These are phyloP conservation scores for Globisporangium middletonii DNA, from an alignment of 352 stramenopile genomes.

Conservation along the genomic window DNA sequence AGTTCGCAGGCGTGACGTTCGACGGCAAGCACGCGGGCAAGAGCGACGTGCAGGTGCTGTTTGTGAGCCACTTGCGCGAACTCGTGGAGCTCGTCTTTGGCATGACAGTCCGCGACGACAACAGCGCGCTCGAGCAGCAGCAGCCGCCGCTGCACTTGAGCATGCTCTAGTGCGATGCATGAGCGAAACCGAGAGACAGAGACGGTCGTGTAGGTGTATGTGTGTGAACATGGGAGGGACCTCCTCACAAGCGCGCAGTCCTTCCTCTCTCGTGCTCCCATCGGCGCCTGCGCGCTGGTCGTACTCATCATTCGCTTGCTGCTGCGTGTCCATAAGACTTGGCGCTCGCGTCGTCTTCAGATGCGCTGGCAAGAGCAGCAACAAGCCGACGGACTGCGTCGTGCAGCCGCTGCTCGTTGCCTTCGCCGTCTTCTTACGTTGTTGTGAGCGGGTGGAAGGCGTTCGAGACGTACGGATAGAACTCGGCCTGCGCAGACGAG, in stretches of 20 bases:
- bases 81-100: conserved; percentile 64
- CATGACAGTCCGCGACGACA: conserved; percentile 46
- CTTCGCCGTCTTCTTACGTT: background rate
- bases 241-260: too few species aligned
- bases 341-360: too few species aligned
- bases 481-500: conserved; percentile 57
- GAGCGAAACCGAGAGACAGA: background rate
- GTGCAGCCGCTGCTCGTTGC: conserved; percentile 1
- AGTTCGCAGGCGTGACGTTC: conserved; percentile 34
- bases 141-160: conserved; percentile 30
- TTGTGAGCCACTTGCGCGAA: conserved; percentile 63
- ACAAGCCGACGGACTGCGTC: too few species aligned
- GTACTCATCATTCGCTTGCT: too few species aligned
- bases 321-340: too few species aligned
- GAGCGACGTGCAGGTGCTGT: conserved; percentile 46
- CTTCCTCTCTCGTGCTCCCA: too few species aligned
- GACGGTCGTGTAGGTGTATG: conserved; percentile 6
- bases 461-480: conserved; percentile 82
- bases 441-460: conserved; percentile 59
- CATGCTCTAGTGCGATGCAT: conserved; percentile 33
- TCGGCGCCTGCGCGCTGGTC: too few species aligned
- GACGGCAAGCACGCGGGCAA: conserved; percentile 14
- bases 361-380: too few species aligned
- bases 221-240: conserved; percentile 5
- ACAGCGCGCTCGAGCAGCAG: conserved; percentile 13